Evolutionary conservation across 2,329 filamentous ascomycete genomes (phyloP).

Genomic region (Beauveria asiatica): DNA sequence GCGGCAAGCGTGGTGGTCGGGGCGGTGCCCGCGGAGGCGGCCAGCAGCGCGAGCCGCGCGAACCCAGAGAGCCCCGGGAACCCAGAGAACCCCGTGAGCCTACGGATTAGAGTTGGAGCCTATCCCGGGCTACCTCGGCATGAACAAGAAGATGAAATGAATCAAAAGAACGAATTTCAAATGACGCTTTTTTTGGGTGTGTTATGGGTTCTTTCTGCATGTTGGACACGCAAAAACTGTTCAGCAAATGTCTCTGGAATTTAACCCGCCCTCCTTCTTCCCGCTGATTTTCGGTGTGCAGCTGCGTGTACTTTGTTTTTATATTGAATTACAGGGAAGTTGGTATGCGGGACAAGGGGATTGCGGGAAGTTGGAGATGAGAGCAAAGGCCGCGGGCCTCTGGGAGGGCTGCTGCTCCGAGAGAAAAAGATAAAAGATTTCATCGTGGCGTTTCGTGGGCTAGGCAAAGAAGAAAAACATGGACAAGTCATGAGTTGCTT

Average conservation of each 20-base stretch:
- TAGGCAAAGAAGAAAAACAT: constrained; percentile 2
- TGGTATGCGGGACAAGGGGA: not conserved
- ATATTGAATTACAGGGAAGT: not conserved
- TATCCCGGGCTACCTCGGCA: not conserved
- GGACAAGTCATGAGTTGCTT: not conserved
- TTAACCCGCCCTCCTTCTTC: not conserved
- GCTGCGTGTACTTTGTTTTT: not conserved
- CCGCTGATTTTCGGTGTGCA: not conserved
- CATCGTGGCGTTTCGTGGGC: constrained; percentile 7
- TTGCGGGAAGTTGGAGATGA: not conserved
- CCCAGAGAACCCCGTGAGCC: constrained; percentile 19
- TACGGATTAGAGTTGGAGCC: constrained; percentile 22
- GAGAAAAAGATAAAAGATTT: not conserved
- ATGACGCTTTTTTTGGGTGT: not conserved
- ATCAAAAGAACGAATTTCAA: not conserved
- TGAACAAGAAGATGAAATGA: constrained; percentile 12
- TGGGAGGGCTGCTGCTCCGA: not conserved
- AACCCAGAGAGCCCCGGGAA: constrained; percentile 28
- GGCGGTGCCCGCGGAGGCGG: constrained; percentile 43
- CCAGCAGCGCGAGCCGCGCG: constrained; percentile 41
- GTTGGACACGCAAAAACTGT: not conserved
- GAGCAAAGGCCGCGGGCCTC: not conserved
- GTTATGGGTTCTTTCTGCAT: constrained; percentile 1
- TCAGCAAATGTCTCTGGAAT: not conserved
- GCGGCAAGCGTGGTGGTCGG: constrained; percentile 42